Percentiles rank a stretch among this genome's conserved stretches.
These are phyloP conservation scores for Geosmithia putterillii DNA, from an alignment of 2,329 filamentous ascomycete species.

Conservation along the genomic window DNA sequence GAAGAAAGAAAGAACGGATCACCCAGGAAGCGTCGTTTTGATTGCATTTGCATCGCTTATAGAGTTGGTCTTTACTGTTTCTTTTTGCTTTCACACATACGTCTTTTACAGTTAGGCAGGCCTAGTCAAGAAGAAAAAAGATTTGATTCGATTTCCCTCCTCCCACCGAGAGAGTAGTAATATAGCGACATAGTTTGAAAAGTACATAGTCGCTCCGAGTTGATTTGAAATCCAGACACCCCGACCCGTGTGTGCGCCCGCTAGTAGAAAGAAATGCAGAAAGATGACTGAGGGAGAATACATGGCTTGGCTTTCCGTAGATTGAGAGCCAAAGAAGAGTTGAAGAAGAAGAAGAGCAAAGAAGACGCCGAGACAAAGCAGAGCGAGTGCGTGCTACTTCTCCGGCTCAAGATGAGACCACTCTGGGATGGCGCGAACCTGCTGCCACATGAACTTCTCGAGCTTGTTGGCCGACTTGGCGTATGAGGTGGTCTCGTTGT, in stretches of 20 bases:
- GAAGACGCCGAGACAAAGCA: neutral
- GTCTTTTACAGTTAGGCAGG: neutral
- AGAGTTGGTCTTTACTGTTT: neutral
- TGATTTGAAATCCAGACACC: too few relatives aligned
- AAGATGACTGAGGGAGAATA: neutral
- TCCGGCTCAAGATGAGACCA: slow-evolving; percentile 59
- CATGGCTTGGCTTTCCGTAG: too few relatives aligned
- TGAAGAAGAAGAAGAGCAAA: neutral
- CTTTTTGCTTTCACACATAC: neutral
- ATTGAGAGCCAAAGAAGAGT: too few relatives aligned
- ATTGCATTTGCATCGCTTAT: neutral
- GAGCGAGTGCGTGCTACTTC: slow-evolving; percentile 16
- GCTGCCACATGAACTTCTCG: slow-evolving; percentile 89
- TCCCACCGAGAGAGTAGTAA: too few relatives aligned
- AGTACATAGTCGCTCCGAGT: too few relatives aligned
- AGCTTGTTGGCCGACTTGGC: slow-evolving; percentile 90
- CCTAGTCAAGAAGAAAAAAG: neutral
- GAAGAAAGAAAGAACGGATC: too few relatives aligned
- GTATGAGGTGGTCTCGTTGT: slow-evolving; percentile 89
- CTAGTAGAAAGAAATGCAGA: neutral
- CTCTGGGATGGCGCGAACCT: slow-evolving; percentile 83
- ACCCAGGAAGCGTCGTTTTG: too few relatives aligned
- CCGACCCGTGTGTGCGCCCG: too few relatives aligned
- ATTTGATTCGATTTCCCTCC: too few relatives aligned
- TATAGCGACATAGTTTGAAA: too few relatives aligned